phyloP scores from a whole-genome alignment of 805 yeast species.

The Lipomyces spencermartinsiae region DNA sequence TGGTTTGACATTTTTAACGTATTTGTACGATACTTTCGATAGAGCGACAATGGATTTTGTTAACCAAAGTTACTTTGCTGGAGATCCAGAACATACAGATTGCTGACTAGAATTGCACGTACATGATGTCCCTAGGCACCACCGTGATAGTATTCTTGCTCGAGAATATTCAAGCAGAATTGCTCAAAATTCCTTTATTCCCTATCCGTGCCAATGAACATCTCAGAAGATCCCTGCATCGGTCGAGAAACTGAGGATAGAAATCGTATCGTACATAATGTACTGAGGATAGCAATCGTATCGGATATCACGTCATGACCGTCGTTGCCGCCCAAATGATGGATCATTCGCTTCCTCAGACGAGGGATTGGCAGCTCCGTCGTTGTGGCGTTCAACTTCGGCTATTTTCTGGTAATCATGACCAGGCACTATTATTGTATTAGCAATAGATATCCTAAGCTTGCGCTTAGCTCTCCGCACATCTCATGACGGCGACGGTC shows the following conservation, averaged over 20 bases:
- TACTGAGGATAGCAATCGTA: not conserved
- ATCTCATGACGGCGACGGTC: too few relatives aligned
- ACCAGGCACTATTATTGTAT: conserved; percentile 8
- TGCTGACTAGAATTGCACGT: not conserved
- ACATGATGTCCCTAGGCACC: not conserved
- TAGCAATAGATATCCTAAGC: not conserved
- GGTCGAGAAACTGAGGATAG: not conserved
- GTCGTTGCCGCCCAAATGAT: conserved; percentile 26
- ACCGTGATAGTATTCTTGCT: not conserved
- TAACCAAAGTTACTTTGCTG: not conserved
- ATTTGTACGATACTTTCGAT: not conserved
- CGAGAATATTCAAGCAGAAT: not conserved
- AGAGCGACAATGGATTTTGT: not conserved
- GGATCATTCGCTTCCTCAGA: conserved; percentile 36
- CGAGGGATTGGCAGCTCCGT: conserved; percentile 37
- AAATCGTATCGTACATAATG: too few relatives aligned
- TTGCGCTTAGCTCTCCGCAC: not conserved
- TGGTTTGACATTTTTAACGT: not conserved
- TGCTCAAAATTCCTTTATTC: not conserved
- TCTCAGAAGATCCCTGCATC: not conserved
- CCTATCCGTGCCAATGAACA: not conserved
- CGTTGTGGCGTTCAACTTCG: conserved; percentile 31
- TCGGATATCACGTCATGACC: conserved; percentile 1
- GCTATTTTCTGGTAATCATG: conserved; percentile 34
- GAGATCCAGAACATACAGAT: not conserved